These are phyloP conservation scores for Neurospora sp. DNA, from an alignment of 495 filamentous ascomycete genomes.

Conservation along the genomic window DNA sequence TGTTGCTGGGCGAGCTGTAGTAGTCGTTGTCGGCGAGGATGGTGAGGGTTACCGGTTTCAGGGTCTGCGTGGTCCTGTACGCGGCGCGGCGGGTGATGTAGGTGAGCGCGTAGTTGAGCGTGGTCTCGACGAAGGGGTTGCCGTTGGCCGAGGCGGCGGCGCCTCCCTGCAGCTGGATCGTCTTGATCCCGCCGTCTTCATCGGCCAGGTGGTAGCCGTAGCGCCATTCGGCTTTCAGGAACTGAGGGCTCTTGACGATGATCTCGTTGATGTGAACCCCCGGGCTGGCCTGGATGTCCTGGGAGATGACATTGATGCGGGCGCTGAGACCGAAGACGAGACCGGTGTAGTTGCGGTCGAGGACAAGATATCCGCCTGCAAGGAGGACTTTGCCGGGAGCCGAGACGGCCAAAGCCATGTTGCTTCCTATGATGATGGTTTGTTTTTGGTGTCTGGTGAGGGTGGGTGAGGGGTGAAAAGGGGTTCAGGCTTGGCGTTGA, in stretches of 20 bases:
- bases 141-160: slow-evolving; percentile 24
- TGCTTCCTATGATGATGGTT: slow-evolving; percentile 5
- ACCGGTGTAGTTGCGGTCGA: slow-evolving; percentile 78
- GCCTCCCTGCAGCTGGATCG: slow-evolving; percentile 63
- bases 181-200: slow-evolving; percentile 62
- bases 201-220: slow-evolving; percentile 63
- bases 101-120: slow-evolving; percentile 75
- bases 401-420: slow-evolving; percentile 55
- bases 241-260: slow-evolving; percentile 84
- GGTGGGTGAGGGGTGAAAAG: neutral
- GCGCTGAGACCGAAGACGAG: slow-evolving; percentile 92
- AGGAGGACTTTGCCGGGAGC: slow-evolving; percentile 94
- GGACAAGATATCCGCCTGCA: slow-evolving; percentile 87
- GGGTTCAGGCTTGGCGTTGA: neutral
- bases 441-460: neutral
- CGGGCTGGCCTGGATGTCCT: slow-evolving; percentile 46
- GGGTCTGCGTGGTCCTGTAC: slow-evolving; percentile 39
- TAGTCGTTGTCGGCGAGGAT: slow-evolving; percentile 94
- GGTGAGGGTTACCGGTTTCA: slow-evolving; percentile 62
- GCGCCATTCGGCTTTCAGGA: slow-evolving; percentile 72
- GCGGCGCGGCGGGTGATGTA: slow-evolving; percentile 55
- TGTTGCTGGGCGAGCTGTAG: slow-evolving; percentile 61
- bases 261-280: slow-evolving; percentile 56
- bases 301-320: slow-evolving; percentile 76
- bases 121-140: slow-evolving; percentile 87